These are phyloP conservation scores for Spongispora temasekensis DNA, from an alignment of 1,284 basidiomycete species.

Conservation along the genomic window DNA sequence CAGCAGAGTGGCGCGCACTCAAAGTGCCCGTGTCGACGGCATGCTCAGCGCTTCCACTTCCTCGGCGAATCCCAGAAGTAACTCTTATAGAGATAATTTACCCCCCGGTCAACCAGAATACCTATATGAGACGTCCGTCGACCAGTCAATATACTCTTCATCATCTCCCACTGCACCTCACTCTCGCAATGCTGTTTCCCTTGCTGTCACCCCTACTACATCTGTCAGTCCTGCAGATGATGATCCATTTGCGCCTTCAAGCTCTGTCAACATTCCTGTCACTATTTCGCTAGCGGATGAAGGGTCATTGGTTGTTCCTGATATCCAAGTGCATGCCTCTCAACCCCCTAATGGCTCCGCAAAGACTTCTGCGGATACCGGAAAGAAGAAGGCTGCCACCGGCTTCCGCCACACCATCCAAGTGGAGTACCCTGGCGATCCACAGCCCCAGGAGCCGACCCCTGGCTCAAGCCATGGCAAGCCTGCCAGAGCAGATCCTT, in stretches of 20 bases:
- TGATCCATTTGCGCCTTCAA: constrained; percentile 50
- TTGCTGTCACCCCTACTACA: constrained; percentile 45
- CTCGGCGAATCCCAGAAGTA: constrained; percentile 36
- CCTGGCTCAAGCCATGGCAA: constrained; percentile 24
- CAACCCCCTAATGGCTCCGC: constrained; percentile 20
- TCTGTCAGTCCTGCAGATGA: constrained; percentile 44
- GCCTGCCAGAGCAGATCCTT: constrained; percentile 15
- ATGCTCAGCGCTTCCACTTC: constrained; percentile 33
- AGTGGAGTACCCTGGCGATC: constrained; percentile 75
- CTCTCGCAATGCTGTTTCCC: constrained; percentile 45
- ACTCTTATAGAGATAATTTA: constrained; percentile 41
- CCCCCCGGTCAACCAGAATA: constrained; percentile 46
- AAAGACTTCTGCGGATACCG: constrained; percentile 33
- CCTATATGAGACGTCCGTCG: constrained; percentile 53
- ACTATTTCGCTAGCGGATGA: constrained; percentile 36
- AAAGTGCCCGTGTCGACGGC: constrained; percentile 46
- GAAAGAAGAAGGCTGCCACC: constrained; percentile 39
- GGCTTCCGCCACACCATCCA: constrained; percentile 85
- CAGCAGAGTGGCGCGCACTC: constrained; percentile 44
- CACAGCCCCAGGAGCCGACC: constrained; percentile 23
- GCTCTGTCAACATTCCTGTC: constrained; percentile 37
- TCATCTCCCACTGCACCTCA: constrained; percentile 34
- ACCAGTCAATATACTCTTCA: constrained; percentile 45
- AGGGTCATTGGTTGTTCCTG: constrained; percentile 30
- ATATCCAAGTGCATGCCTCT: constrained; percentile 20